These are phyloP conservation scores for Agaricales sp. DNA, from an alignment of 1,284 basidiomycete genomes.

Conservation along the genomic window DNA sequence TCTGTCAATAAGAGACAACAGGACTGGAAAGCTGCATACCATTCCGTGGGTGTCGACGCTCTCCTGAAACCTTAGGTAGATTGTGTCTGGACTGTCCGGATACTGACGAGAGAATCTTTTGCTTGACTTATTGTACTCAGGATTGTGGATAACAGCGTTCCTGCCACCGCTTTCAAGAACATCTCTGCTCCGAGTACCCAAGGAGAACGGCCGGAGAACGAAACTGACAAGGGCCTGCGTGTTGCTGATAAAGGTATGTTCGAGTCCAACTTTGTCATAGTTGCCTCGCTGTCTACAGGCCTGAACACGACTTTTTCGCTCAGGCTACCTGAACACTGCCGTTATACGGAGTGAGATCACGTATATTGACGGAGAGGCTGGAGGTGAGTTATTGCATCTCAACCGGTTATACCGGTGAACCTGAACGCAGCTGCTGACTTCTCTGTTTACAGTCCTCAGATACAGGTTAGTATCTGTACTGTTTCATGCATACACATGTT, in stretches of 20 bases:
- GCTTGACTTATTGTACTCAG: slow-evolving; percentile 24
- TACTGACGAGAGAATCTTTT: slow-evolving; percentile 1
- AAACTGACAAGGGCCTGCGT: slow-evolving; percentile 69
- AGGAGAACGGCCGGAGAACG: slow-evolving; percentile 71
- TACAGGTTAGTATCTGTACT: slow-evolving; percentile 42
- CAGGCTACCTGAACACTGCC: slow-evolving; percentile 80
- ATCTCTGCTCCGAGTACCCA: slow-evolving; percentile 47
- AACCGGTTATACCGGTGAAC: too few relatives aligned
- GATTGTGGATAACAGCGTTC: slow-evolving; percentile 66
- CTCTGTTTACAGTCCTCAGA: slow-evolving; percentile 45
- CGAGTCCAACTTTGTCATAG: not conserved
- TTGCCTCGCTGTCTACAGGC: not conserved
- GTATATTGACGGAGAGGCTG: slow-evolving; percentile 81
- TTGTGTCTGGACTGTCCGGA: not conserved
- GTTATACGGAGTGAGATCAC: slow-evolving; percentile 76
- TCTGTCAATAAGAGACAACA: slow-evolving; percentile 71
- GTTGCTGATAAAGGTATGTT: slow-evolving; percentile 54
- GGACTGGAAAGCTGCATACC: slow-evolving; percentile 70
- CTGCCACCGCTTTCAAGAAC: slow-evolving; percentile 74
- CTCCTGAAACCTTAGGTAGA: too few relatives aligned
- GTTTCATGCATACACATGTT: too few relatives aligned
- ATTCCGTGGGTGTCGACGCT: slow-evolving; percentile 69
- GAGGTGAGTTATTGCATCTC: slow-evolving; percentile 32
- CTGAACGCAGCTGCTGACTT: slow-evolving; percentile 1
- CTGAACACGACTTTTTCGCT: not conserved